Conservation (phyloP, 169 alveolate genomes). For the Plasmodium relictum region DNA sequence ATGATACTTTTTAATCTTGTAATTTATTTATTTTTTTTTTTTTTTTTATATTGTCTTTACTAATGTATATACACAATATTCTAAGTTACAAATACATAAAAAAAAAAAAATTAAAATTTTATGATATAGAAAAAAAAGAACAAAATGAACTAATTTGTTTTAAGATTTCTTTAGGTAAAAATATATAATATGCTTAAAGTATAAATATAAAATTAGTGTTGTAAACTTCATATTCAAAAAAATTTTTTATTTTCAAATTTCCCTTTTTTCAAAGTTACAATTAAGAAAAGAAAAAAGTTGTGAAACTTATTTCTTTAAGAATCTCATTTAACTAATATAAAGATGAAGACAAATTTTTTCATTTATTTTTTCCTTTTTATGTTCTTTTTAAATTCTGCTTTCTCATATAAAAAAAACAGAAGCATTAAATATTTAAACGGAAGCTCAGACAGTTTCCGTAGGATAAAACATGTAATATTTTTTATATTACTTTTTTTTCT, state of each 20-base stretch:
- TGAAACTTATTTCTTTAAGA: not conserved
- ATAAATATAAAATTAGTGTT: too few species aligned
- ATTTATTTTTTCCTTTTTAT: not conserved
- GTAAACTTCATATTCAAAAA: too few species aligned
- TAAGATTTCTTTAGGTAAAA: too few species aligned
- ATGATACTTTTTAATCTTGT: not conserved
- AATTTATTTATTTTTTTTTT: too few species aligned
- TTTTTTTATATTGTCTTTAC: not conserved
- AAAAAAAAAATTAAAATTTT: too few species aligned
- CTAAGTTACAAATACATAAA: too few species aligned
- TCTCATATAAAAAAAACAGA: constrained; percentile 34
- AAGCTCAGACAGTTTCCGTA: constrained; percentile 14
- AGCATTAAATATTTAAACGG: constrained; percentile 15
- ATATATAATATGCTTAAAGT: too few species aligned
- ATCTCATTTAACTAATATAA: constrained; percentile 3
- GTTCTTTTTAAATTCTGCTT: constrained; percentile 14
- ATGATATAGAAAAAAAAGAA: too few species aligned
- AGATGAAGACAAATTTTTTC: constrained; percentile 28
- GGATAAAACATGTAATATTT: constrained; percentile 26
- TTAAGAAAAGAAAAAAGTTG: not conserved
- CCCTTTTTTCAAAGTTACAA: too few species aligned
- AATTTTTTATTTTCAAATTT: too few species aligned
- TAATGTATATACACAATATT: not conserved
- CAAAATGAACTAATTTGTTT: too few species aligned
- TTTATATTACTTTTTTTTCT: not conserved